phyloP scores from a whole-genome alignment of 495 filamentous ascomycete genomes.

The Hypoxylon fuscum region DNA sequence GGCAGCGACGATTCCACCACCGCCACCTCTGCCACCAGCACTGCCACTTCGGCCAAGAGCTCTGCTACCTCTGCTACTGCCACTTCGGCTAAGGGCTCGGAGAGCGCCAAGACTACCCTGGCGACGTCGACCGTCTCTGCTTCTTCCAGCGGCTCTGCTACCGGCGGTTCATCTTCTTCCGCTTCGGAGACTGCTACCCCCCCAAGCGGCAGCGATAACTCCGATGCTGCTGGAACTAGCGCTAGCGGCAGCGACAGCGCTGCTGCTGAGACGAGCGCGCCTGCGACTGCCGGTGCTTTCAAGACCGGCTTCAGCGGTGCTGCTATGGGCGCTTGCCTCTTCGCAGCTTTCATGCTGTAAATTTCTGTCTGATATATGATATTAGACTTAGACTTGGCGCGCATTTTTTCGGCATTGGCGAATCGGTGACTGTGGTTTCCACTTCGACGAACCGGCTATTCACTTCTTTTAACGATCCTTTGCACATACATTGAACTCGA shows the following conservation, averaged over 20 bases:
- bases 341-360: conserved; percentile 41
- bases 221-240: conserved; percentile 12
- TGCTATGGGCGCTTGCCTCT: conserved; percentile 36
- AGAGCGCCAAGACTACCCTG: conserved; percentile 39
- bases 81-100: conserved; percentile 32
- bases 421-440: conserved; percentile 37
- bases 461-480: conserved; percentile 41
- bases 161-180: conserved; percentile 21
- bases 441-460: conserved; percentile 39
- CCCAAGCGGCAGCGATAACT: conserved; percentile 20
- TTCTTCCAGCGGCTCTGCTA: conserved; percentile 19
- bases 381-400: conserved; percentile 15
- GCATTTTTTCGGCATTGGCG: conserved; percentile 25
- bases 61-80: conserved; percentile 28
- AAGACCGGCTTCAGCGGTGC: conserved; percentile 40
- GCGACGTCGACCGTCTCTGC: conserved; percentile 33
- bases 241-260: conserved; percentile 17
- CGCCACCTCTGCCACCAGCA: conserved; percentile 17
- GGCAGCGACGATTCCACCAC: conserved; percentile 68
- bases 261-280: conserved; percentile 22
- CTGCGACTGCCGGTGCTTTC: conserved; percentile 25
- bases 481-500: conserved; percentile 39
- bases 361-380: too few relatives aligned
- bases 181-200: conserved; percentile 30
- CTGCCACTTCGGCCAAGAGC: conserved; percentile 13